Base-by-base conservation (phyloP, 768 basidiomycete species). In the Agaricus subrufescens region DNA sequence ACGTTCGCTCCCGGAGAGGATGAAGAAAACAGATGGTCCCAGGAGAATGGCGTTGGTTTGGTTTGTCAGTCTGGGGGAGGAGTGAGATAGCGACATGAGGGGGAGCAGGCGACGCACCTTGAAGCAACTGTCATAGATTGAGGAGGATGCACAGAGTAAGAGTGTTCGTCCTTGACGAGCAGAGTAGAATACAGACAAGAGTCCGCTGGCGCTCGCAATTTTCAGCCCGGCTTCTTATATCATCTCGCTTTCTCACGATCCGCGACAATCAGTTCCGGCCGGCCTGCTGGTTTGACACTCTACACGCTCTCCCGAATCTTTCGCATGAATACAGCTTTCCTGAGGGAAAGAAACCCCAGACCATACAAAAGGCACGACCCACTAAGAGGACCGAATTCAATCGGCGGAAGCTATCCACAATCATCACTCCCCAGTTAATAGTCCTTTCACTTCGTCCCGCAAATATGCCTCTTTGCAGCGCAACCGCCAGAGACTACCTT, bases 401-500 rank as follows among this genome's bases (percentile, higher is more conserved):
- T 19, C 19, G 19, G 19, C 19, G 19, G 31, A 5, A 38, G 14
- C 15, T n/a, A n/a, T 12, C 45, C 26, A 29, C 31, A 15, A 38
- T 34, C 12, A 50, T 42, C 30, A 47, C 30, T 50, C 34, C 26
- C 57, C 39, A 31, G 42, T 34, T 12, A 85, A 66, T 56, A 74
- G 48, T 39, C 66, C 67, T 68, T 80, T 81, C 52, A 87, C 73
- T 23, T 69, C 60, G 26, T 60, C 69, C 54, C 78, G 67, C 58
- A 87, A 59, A 14, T 62, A 68, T 14, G 61, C 63, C 50, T 84
- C 77, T 10, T 69, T 73, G 62, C 83, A 80, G 29, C 86, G 83
- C 57, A 89, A 52, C 48, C 83, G 79, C 87, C 89, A 91, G 46
- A 91, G 65, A 63, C 86, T 88, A 29, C 86, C 79, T 31, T 85